These are phyloP conservation scores for Aegilops umbellulata DNA, from an alignment of 176 grass and related monocot species.

Conservation along the genomic window DNA sequence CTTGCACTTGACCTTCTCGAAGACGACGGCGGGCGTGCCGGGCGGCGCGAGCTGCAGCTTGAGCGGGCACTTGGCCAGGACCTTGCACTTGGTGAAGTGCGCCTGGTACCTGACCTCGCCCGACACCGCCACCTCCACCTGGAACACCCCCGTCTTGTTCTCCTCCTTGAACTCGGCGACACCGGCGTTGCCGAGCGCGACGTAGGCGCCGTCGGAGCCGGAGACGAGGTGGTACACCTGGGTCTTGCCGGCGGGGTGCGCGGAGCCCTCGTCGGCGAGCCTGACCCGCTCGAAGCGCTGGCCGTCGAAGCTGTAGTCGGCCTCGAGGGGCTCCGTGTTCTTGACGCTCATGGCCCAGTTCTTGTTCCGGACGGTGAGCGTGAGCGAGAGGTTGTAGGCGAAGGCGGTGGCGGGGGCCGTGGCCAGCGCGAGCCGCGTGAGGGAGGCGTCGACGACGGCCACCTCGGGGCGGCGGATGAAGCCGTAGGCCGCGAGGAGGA, in stretches of 20 bases:
- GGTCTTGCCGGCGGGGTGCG: neutral
- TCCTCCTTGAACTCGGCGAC: no score
- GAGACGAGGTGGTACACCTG: slow-evolving; percentile 3
- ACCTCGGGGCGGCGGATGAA: neutral
- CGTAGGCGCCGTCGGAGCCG: neutral
- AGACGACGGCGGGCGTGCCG: no score
- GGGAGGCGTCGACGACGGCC: slow-evolving; percentile 30
- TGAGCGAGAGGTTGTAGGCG: slow-evolving; percentile 14
- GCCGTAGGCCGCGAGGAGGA: slow-evolving; percentile 3
- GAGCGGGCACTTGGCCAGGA: no score
- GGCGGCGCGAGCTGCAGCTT: no score
- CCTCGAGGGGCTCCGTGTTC: slow-evolving; percentile 22
- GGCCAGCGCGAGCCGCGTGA: slow-evolving; percentile 34
- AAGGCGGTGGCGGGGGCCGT: neutral
- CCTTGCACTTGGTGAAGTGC: no score
- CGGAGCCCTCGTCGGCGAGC: neutral
- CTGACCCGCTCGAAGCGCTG: slow-evolving; percentile 27
- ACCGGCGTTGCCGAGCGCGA: neutral
- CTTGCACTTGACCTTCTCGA: no score
- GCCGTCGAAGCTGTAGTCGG: slow-evolving; percentile 5
- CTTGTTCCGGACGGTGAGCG: slow-evolving; percentile 30
- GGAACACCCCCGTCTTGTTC: no score
- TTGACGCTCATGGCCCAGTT: slow-evolving; percentile 24
- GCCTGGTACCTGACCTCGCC: no score
- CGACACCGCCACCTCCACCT: no score